phyloP scores from a whole-genome alignment of 192 early-diverging fungal genomes.

The Diversispora eburnea region DNA sequence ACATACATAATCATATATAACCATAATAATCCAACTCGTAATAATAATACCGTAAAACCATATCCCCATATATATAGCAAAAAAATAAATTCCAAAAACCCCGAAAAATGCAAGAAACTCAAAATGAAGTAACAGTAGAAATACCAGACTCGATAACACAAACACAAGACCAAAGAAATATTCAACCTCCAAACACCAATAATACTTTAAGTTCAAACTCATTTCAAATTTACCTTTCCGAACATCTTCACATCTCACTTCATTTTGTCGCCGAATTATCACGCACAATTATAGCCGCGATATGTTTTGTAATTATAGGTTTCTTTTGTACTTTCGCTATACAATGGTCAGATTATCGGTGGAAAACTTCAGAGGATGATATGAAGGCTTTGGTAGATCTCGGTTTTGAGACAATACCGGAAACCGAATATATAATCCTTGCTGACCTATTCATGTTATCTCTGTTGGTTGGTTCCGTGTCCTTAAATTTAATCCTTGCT shows the following conservation, averaged over 20 bases:
- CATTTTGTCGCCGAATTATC: constrained; percentile 27
- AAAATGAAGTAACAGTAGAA: too few species aligned
- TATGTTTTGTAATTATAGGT: constrained; percentile 34
- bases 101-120: too few species aligned
- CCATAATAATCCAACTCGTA: too few species aligned
- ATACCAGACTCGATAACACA: background rate
- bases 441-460: constrained; percentile 41
- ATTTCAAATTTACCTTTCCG: background rate
- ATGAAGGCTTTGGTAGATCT: constrained; percentile 34
- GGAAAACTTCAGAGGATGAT: constrained; percentile 30
- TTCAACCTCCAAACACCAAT: background rate
- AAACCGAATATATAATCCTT: constrained; percentile 25
- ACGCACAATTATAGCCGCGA: constrained; percentile 19
- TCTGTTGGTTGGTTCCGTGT: constrained; percentile 35
- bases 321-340: constrained; percentile 39
- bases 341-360: constrained; percentile 43
- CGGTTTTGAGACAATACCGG: constrained; percentile 38
- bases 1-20: too few species aligned
- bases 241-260: constrained; percentile 12
- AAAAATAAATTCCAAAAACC: too few species aligned
- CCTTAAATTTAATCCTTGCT: constrained; percentile 33
- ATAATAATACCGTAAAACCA: too few species aligned
- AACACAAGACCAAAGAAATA: background rate
- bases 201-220: background rate
- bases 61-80: too few species aligned